Evolutionary conservation across 345 rosid genomes (phyloP).

Genomic region (Moricandia moricandioides): DNA sequence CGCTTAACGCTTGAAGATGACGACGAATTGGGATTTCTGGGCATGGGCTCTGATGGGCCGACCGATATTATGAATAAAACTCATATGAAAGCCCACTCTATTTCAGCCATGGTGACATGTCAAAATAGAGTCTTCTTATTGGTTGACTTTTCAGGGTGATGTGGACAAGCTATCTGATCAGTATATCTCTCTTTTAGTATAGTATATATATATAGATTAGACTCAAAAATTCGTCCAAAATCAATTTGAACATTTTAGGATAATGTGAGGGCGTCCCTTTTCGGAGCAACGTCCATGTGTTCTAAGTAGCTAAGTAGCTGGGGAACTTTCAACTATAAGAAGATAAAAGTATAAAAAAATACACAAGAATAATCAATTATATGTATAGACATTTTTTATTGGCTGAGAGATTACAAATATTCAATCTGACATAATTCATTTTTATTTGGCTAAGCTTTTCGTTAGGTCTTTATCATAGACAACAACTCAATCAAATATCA

Average conservation of each 20-base stretch:
- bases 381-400: conserved; percentile 10
- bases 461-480: conserved; percentile 34
- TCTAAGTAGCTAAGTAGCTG: not conserved
- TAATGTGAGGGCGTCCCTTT: not conserved
- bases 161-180: too few species aligned
- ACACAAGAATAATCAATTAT: conserved; percentile 11
- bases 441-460: conserved; percentile 23
- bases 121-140: too few species aligned
- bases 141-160: too few species aligned
- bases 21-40: too few species aligned
- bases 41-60: too few species aligned
- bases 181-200: too few species aligned
- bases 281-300: not conserved
- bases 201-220: too few species aligned
- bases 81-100: too few species aligned
- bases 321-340: conserved; percentile 10
- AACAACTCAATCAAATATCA: conserved; percentile 27
- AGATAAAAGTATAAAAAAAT: not conserved
- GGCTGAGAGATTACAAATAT: conserved; percentile 32
- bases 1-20: too few species aligned
- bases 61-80: too few species aligned
- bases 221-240: conserved; percentile 1
- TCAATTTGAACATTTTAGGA: not conserved
- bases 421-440: conserved; percentile 32
- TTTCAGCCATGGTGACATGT: too few species aligned